Evolutionary conservation across 2,329 filamentous ascomycete species (phyloP), one percentile per base, ranked within the genome.

Genomic region (Thermomyces lanuginosus): DNA sequence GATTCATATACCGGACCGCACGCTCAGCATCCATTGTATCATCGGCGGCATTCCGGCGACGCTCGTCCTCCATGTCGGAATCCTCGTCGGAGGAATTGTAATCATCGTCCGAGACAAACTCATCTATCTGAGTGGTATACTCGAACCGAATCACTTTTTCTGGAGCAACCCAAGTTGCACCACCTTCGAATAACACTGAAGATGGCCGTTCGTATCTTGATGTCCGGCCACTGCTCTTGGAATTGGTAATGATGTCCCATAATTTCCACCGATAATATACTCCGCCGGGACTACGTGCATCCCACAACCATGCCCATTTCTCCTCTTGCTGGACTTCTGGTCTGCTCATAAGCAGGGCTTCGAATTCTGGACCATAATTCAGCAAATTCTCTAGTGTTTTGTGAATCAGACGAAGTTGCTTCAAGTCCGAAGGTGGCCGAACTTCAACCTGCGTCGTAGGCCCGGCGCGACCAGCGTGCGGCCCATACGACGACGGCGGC

Each of bases 231-330:
- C 37, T 43, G 13, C 44, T 53, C 3, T 64, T 58, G 1, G 64
- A 63, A 4, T 74, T 73, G 1, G 78, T 83, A n/a, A 86, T 61
- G 6, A 86, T 65, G 40, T 89, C 74, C 79, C 84, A 93, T 22
- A 95, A 46, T 22, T 81, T 72, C 78, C 82, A 95, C 22, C 89
- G 73, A 51, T 95, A 95, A 67, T 84, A 98, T 9, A 91, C 69
- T 9, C 77, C 86, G 14, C 72, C 83, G 35, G 66, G 62, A 43
- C 74, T 84, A 37, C 74, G 68, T 11, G 83, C 68, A 48, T 95
- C 77, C 75, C 81, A 98, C 4, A 98, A 62, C 79, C 84, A 98
- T 0, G 83, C 78, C 73, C 86, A 95, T 38, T 76, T 83, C 49
- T 92, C 80, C 33, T 92, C 80, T 21, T 65, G 67, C 46, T 92